A percentile compares a stretch with the other conserved stretches of the same genome.
These are phyloP conservation scores for Coriaria nepalensis DNA, from an alignment of 306 rosid species.

Conservation along the genomic window DNA sequence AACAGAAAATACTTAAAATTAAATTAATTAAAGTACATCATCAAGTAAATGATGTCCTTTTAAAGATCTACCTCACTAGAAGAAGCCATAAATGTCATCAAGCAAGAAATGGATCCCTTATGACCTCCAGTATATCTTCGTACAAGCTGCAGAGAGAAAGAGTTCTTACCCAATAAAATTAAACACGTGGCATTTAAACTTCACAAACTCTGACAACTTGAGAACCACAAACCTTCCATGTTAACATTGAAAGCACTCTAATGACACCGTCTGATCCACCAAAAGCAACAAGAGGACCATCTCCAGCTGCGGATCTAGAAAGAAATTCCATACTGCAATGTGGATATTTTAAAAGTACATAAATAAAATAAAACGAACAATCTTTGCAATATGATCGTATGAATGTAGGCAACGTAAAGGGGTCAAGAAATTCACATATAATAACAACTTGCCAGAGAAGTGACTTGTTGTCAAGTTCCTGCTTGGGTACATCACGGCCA, in stretches of 20 bases:
- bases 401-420: neutral
- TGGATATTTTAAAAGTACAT: constrained; percentile 6
- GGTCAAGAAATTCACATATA: neutral
- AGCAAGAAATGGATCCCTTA: constrained; percentile 90
- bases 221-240: constrained; percentile 70
- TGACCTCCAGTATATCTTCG: constrained; percentile 94
- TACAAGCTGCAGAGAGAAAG: constrained; percentile 58
- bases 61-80: constrained; percentile 79
- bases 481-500: constrained; percentile 95
- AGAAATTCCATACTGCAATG: constrained; percentile 95
- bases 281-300: constrained; percentile 96
- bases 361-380: constrained; percentile 3
- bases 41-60: constrained; percentile 12
- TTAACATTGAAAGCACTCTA: constrained; percentile 94
- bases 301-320: constrained; percentile 65
- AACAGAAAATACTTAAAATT: neutral
- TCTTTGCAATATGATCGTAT: neutral
- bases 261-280: constrained; percentile 97
- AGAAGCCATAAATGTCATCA: constrained; percentile 87
- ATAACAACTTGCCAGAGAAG: constrained; percentile 62
- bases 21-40: neutral
- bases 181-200: constrained; percentile 6
- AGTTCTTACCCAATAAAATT: constrained; percentile 18
- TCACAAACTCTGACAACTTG: constrained; percentile 14
- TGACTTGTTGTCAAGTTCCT: constrained; percentile 89